Conservation (phyloP, 2,329 filamentous ascomycete species). For the Pyrenophora seminiperda region DNA sequence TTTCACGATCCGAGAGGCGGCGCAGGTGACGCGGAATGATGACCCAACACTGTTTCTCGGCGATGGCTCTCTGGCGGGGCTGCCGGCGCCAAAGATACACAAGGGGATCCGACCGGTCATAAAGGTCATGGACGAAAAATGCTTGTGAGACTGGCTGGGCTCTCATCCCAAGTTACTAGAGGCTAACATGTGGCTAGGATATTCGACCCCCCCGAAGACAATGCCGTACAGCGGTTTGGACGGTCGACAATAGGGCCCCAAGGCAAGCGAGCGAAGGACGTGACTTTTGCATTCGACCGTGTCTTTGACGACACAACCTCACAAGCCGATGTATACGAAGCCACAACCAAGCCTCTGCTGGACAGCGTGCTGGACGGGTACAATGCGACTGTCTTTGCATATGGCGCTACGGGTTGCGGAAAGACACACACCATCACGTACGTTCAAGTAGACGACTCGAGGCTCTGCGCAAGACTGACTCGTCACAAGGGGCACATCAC, state of each 20-base stretch:
- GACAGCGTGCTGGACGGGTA: constrained; percentile 96
- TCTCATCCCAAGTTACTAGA: background rate
- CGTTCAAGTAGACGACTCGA: constrained; percentile 12
- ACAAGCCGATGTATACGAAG: constrained; percentile 93
- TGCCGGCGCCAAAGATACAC: constrained; percentile 80
- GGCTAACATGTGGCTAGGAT: constrained; percentile 63
- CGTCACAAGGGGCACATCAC: constrained; percentile 68
- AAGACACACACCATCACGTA: constrained; percentile 92
- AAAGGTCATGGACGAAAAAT: constrained; percentile 95
- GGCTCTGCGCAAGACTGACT: constrained; percentile 21
- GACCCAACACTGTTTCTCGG: constrained; percentile 93
- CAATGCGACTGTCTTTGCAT: constrained; percentile 98
- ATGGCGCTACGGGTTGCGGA: constrained; percentile 95
- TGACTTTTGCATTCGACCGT: constrained; percentile 94
- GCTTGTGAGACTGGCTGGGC: constrained; percentile 68
- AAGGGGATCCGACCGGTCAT: constrained; percentile 90
- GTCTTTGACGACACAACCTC: constrained; percentile 95
- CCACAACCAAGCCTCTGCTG: constrained; percentile 85
- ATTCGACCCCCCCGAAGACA: constrained; percentile 96
- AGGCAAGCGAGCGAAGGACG: constrained; percentile 94
- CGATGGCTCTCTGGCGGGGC: constrained; percentile 90
- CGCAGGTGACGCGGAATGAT: constrained; percentile 79
- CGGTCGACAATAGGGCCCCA: constrained; percentile 71
- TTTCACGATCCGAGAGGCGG: constrained; percentile 87
- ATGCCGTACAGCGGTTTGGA: constrained; percentile 84